Conservation (phyloP, 768 basidiomycete species). For the Termitomyces sp. region DNA sequence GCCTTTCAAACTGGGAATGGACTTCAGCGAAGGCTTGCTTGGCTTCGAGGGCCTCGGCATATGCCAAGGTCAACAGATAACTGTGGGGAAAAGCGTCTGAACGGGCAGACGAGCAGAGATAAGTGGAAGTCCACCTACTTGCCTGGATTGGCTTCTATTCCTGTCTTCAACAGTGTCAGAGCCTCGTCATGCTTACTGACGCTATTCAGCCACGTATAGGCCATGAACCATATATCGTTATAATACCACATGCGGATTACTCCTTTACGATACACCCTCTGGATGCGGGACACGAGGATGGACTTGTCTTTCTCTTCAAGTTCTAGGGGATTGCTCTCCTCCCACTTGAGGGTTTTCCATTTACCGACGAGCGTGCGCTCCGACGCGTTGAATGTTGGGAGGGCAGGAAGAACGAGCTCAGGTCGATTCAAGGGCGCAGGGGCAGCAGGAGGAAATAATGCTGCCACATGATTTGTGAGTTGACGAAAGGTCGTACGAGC, state of each 20-base stretch:
- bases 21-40: constrained; percentile 58
- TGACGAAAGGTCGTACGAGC: constrained; percentile 86
- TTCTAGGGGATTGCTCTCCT: constrained; percentile 91
- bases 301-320: constrained; percentile 79
- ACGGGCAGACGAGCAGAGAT: neutral
- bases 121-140: constrained; percentile 42
- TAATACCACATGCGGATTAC: constrained; percentile 91
- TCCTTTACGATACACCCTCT: constrained; percentile 84
- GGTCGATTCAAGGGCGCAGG: constrained; percentile 33
- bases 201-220: constrained; percentile 73
- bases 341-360: constrained; percentile 93
- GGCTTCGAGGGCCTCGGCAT: constrained; percentile 68
- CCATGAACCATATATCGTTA: constrained; percentile 96
- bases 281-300: constrained; percentile 64
- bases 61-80: constrained; percentile 85
- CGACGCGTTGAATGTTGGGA: constrained; percentile 66
- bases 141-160: constrained; percentile 82
- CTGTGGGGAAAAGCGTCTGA: constrained; percentile 32
- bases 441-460: constrained; percentile 44
- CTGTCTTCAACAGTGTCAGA: constrained; percentile 69
- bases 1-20: constrained; percentile 67
- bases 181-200: constrained; percentile 84
- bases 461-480: constrained; percentile 63
- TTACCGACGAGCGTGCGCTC: constrained; percentile 74
- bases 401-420: constrained; percentile 60